These are phyloP conservation scores for Lentinus brumalis DNA, from an alignment of 768 basidiomycete genomes.

Conservation along the genomic window DNA sequence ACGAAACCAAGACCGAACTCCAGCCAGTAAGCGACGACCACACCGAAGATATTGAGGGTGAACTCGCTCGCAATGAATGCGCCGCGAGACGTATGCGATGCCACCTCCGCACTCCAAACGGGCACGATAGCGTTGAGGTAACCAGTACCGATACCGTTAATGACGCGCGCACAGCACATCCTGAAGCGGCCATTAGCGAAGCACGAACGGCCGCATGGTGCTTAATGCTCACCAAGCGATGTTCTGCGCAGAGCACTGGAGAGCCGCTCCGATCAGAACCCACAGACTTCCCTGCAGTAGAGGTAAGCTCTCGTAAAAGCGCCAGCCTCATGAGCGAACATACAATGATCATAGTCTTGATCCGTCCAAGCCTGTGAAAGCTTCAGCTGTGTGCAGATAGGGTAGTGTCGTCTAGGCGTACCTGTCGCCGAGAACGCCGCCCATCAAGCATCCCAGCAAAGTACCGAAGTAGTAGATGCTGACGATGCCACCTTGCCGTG, in stretches of 20 bases:
- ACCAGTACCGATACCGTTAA: slow-evolving; percentile 48
- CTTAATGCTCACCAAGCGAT: slow-evolving; percentile 37
- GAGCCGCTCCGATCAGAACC: slow-evolving; percentile 43
- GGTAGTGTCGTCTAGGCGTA: neutral
- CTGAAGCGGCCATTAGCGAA: slow-evolving; percentile 25
- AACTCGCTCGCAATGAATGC: slow-evolving; percentile 49
- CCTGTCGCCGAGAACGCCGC: slow-evolving; percentile 42
- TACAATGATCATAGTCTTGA: slow-evolving; percentile 43
- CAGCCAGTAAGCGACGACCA: slow-evolving; percentile 49
- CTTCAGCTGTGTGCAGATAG: neutral
- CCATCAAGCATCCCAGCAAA: slow-evolving; percentile 42
- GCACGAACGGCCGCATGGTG: neutral
- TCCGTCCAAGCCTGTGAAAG: slow-evolving; percentile 35
- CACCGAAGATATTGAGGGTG: slow-evolving; percentile 43
- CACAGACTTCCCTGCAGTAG: slow-evolving; percentile 37
- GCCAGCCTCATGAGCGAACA: neutral
- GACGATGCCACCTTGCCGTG: slow-evolving; percentile 47
- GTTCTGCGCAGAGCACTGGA: slow-evolving; percentile 47
- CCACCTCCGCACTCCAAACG: slow-evolving; percentile 48
- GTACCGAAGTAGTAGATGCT: slow-evolving; percentile 50
- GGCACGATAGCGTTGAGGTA: slow-evolving; percentile 47
- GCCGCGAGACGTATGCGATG: slow-evolving; percentile 45
- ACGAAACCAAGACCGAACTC: slow-evolving; percentile 48
- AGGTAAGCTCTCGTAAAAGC: neutral
- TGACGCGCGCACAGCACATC: slow-evolving; percentile 47